phyloP scores from a whole-genome alignment of 148 eudicot genomes.

The Persicaria maculosa region DNA sequence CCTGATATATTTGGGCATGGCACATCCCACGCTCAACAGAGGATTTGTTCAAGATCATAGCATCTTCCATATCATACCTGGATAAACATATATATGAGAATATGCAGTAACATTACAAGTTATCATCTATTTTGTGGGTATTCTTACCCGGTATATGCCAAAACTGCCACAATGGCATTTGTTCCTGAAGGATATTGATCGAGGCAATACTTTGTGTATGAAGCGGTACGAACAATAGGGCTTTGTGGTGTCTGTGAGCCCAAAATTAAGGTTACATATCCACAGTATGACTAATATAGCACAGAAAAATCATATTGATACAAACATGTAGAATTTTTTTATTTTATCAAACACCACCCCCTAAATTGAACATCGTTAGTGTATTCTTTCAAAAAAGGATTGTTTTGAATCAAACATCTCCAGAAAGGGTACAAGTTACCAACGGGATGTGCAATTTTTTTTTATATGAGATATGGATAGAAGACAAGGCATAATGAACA shows the following conservation, averaged over 20 bases:
- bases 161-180: slow-evolving; percentile 92
- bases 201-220: slow-evolving; percentile 57
- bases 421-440: no score
- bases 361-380: no score
- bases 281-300: background rate
- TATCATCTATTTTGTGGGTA: slow-evolving; percentile 1
- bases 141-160: slow-evolving; percentile 87
- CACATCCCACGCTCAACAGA: slow-evolving; percentile 94
- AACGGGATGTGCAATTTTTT: no score
- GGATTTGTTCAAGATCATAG: slow-evolving; percentile 89
- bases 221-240: slow-evolving; percentile 74
- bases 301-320: background rate
- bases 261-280: background rate
- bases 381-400: no score
- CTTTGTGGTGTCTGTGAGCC: slow-evolving; percentile 84
- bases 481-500: slow-evolving; percentile 14
- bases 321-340: background rate
- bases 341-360: background rate
- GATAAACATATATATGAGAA: slow-evolving; percentile 9
- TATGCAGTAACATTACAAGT: slow-evolving; percentile 9
- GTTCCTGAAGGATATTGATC: slow-evolving; percentile 90
- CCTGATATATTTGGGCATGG: slow-evolving; percentile 94
- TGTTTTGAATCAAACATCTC: no score
- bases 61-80: slow-evolving; percentile 99
- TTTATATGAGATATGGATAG: background rate